Evolutionary conservation across 306 rosid species (phyloP).

Genomic region (Malus asiatica): DNA sequence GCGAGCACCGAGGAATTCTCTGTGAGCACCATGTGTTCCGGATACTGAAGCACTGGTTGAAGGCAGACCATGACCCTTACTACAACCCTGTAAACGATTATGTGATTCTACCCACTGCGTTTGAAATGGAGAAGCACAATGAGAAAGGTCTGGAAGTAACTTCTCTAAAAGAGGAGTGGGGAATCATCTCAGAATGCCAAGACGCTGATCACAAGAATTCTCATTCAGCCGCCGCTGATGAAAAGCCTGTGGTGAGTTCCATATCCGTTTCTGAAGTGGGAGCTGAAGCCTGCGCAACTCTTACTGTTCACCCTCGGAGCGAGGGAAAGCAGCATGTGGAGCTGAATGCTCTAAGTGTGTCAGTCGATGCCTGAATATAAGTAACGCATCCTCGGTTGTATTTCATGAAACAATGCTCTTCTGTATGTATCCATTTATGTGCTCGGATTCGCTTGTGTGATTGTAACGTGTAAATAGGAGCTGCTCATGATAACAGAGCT

Average conservation of each 20-base stretch:
- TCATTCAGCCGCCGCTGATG: conserved; percentile 12
- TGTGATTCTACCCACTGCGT: conserved; percentile 78
- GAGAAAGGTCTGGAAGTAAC: conserved; percentile 64
- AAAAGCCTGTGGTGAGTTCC: conserved; percentile 40
- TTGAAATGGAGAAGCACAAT: conserved; percentile 53
- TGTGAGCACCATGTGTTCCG: conserved; percentile 80
- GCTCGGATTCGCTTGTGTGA: too few relatives aligned
- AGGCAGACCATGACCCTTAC: conserved; percentile 80
- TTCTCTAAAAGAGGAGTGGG: conserved; percentile 94
- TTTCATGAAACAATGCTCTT: background rate
- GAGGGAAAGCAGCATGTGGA: conserved; percentile 66
- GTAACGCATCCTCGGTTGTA: background rate
- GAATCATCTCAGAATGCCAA: conserved; percentile 51
- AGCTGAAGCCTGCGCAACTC: conserved; percentile 49
- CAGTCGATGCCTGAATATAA: conserved; percentile 51
- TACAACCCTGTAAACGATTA: conserved; percentile 91
- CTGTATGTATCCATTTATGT: background rate
- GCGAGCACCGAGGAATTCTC: conserved; percentile 84
- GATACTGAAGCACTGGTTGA: conserved; percentile 87
- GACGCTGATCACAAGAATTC: conserved; percentile 14
- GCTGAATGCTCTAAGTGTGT: conserved; percentile 61
- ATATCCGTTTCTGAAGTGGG: conserved; percentile 44
- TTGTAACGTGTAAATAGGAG: background rate
- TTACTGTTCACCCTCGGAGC: conserved; percentile 45
- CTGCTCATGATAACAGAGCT: background rate